Evolutionary conservation across 306 rosid species (phyloP), one percentile per base, ranked within the genome.

Genomic region (Datisca glomerata): DNA sequence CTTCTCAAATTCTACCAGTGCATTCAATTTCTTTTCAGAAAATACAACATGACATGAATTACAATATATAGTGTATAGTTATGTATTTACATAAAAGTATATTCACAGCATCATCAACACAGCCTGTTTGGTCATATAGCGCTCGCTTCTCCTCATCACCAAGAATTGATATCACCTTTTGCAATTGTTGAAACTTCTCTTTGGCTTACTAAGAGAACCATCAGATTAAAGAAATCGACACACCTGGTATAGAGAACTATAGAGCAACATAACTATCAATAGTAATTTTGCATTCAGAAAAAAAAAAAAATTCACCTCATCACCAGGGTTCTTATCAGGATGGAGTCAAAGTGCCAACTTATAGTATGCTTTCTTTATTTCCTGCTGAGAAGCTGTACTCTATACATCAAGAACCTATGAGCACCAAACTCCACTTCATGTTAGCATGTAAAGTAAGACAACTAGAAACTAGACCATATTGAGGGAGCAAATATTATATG

Each of bases 121-220:
- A 78, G 27, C 98, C 95, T 51, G 95, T 84, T 71, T 84, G 84
- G 60, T 87, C 94, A 79, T 89, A 89, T 4, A 80, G 44, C 1
- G 79, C 67, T 32, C 98, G 75, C 56, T 80, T 89, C 65, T 89
- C 98, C 57, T 70, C 81, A 43, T 89, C 98, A 28, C 95, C 93
- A 7, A 89, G 95, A 64, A 89, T 78, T 4, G 86, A 85, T 10
- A 89, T 84, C 42, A 89, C 82, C 22, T 89, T 84, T 53, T 89
- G 98, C 67, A 89, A 25, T 43, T 84, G 95, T 63, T 80, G 95
- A 37, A 89, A 89, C 53, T 80, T 89, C 63, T 68, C 91, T 41
- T 84, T 89, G 17, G 98, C 95, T 59, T 78, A 81, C 98, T 89
- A 31, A 45, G 35, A 34, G 40, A 43, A 24, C 24, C 36, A 14